Evolutionary conservation across 2,329 filamentous ascomycete genomes (phyloP).

Genomic region (Fusarium tricinctum): DNA sequence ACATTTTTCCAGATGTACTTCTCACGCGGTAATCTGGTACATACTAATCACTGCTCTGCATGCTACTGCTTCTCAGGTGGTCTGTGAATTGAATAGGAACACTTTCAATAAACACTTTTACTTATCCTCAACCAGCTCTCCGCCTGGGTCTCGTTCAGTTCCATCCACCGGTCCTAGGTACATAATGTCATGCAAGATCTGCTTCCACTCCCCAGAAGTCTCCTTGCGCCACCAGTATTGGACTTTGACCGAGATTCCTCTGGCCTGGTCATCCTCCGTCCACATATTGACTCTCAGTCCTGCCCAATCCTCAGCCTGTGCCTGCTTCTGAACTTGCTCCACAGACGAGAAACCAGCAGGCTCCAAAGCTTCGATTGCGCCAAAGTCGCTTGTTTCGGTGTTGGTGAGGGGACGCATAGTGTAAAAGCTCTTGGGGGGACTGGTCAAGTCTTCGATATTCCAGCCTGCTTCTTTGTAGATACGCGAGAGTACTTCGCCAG

Average conservation of each 20-base stretch:
- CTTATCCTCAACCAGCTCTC: constrained; percentile 2
- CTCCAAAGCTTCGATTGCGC: rapidly evolving
- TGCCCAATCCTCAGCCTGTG: background rate
- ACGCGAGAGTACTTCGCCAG: constrained; percentile 1
- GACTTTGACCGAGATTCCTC: constrained; percentile 18
- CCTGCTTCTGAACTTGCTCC: background rate
- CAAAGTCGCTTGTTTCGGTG: constrained; percentile 3
- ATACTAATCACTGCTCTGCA: no score
- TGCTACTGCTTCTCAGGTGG: no score
- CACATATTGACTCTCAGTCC: constrained; percentile 22
- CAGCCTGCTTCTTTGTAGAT: background rate
- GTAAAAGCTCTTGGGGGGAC: constrained; percentile 2
- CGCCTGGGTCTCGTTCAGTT: background rate
- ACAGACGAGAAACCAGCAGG: constrained; percentile 1
- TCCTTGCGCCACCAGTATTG: constrained; percentile 25
- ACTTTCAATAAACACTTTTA: background rate
- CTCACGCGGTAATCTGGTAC: no score
- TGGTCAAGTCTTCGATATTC: background rate
- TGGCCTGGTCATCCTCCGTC: constrained; percentile 5
- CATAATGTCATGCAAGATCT: constrained; percentile 20
- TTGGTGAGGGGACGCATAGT: background rate
- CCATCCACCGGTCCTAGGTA: constrained; percentile 9
- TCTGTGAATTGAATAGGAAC: no score
- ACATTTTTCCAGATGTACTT: no score
- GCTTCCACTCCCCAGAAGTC: constrained; percentile 1